Evolutionary conservation across 2,329 filamentous ascomycete species (phyloP), one percentile per base, ranked within the genome.

Genomic region (Cladophialophora psammophila): DNA sequence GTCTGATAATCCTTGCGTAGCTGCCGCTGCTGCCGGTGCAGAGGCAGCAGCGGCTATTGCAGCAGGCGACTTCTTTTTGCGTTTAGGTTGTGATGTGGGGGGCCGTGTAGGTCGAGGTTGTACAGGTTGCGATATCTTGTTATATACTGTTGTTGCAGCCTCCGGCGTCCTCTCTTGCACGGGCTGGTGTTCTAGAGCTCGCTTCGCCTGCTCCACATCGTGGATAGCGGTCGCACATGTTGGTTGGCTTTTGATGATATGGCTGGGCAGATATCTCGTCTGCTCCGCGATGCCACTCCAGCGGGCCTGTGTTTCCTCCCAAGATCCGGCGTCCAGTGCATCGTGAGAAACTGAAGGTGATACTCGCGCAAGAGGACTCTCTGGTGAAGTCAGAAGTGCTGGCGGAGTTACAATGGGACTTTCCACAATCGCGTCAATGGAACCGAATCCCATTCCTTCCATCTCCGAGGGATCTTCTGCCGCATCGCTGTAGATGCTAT

Each of bases 401-500:
- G 55, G 31, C 15, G 67, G 61, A 40, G 62, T 31, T 32, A 65
- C 20, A 18, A 71, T 60, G 20, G 76, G 77, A 58, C 77, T 78
- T 62, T 79, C 78, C 8, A 82, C 77, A 68, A 84, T 83, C 12
- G 82, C 82, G 73, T 84, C 81, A 66, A 84, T 83, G 8, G 82
- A 84, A 9, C 81, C 82, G 73, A 82, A 84, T 0, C 80, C 79
- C 71, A 82, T 79, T 1, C 79, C 78, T 50, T 76, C 75, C 50
- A 74, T 64, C 54, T 76, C 75, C 20, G 72, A 70, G 8, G 73
- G 65, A 56, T 76, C 75, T 65, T 77, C 75, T 53, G 73, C 74
- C 42, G 75, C 75, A 68, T 77, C 75, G 58, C 81, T 84, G 68
- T 84, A 84, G 59, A 84, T 73, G 72, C 82, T 84, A 36, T 81